These are phyloP conservation scores for Musa troglodytarum DNA, from an alignment of 176 grass and related monocot genomes.

Conservation along the genomic window DNA sequence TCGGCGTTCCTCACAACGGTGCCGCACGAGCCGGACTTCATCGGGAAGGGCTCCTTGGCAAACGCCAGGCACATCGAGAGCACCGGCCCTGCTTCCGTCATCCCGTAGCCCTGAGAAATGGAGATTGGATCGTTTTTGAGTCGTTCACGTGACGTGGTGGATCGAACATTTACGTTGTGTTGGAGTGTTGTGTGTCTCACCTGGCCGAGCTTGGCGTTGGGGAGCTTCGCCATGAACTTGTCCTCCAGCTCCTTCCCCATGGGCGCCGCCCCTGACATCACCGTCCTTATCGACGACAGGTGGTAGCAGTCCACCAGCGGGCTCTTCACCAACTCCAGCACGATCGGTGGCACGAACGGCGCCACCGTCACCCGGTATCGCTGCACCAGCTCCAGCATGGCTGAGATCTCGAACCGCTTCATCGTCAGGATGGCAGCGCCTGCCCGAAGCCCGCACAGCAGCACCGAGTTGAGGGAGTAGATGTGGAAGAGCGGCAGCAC, in stretches of 20 bases:
- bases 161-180: too few relatives aligned
- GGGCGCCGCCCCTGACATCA: slow-evolving; percentile 3
- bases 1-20: slow-evolving; percentile 5
- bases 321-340: slow-evolving; percentile 67
- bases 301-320: slow-evolving; percentile 4
- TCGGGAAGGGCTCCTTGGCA: neutral
- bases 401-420: slow-evolving; percentile 60
- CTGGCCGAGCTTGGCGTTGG: slow-evolving; percentile 5
- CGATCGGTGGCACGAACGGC: slow-evolving; percentile 79
- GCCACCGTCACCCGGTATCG: slow-evolving; percentile 37
- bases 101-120: neutral
- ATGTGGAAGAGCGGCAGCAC: slow-evolving; percentile 91
- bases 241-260: slow-evolving; percentile 15
- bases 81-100: neutral
- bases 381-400: slow-evolving; percentile 51
- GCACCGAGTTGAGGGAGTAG: slow-evolving; percentile 89
- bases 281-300: neutral
- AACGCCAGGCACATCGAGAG: neutral
- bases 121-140: too few relatives aligned
- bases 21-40: neutral
- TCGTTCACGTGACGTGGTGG: too few relatives aligned
- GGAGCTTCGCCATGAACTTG: slow-evolving; percentile 4
- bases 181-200: neutral
- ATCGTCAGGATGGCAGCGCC: slow-evolving; percentile 57
- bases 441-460: slow-evolving; percentile 59